A percentile compares a stretch with the other conserved stretches of the same genome.
Conservation (phyloP, 2,329 filamentous ascomycete genomes). For the Xylariaceae sp. region DNA sequence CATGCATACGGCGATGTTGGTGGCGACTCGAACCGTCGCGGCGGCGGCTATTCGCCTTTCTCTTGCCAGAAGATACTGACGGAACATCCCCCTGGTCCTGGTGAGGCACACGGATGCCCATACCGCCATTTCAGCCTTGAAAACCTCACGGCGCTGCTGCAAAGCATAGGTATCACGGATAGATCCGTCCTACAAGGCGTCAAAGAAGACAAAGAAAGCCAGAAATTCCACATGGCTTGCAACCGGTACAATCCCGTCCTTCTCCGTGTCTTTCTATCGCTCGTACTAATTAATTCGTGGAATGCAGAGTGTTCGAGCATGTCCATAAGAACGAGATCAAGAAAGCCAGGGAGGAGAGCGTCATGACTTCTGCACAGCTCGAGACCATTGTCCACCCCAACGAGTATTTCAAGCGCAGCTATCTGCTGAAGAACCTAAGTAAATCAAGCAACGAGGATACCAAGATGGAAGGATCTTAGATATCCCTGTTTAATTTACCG, state of each 20-base stretch:
- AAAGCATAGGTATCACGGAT: conserved; percentile 75
- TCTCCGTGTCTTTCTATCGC: not conserved
- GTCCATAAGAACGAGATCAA: conserved; percentile 75
- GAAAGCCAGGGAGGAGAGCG: conserved; percentile 68
- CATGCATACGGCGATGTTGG: conserved; percentile 94
- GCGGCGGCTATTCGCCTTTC: conserved; percentile 83
- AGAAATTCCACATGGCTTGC: conserved; percentile 91
- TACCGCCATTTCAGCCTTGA: conserved; percentile 90
- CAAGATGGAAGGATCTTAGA: conserved; percentile 50
- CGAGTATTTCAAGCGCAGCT: conserved; percentile 95
- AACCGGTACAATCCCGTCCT: conserved; percentile 61
- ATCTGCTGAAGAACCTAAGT: conserved; percentile 74
- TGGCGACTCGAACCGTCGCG: conserved; percentile 81
- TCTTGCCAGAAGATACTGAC: conserved; percentile 94
- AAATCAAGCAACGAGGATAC: conserved; percentile 48
- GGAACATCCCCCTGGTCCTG: conserved; percentile 79
- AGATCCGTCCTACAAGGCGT: conserved; percentile 73
- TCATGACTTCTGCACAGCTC: conserved; percentile 69
- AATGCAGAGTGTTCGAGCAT: conserved; percentile 74
- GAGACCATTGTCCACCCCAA: conserved; percentile 98
- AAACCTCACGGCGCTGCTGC: conserved; percentile 73
- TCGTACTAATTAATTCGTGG: conserved; percentile 14
- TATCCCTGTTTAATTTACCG: not conserved
- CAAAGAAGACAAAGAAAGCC: conserved; percentile 81
- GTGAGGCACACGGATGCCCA: conserved; percentile 92